These are phyloP conservation scores for Aspergillus persii DNA, from an alignment of 2,329 filamentous ascomycete genomes.

Conservation along the genomic window DNA sequence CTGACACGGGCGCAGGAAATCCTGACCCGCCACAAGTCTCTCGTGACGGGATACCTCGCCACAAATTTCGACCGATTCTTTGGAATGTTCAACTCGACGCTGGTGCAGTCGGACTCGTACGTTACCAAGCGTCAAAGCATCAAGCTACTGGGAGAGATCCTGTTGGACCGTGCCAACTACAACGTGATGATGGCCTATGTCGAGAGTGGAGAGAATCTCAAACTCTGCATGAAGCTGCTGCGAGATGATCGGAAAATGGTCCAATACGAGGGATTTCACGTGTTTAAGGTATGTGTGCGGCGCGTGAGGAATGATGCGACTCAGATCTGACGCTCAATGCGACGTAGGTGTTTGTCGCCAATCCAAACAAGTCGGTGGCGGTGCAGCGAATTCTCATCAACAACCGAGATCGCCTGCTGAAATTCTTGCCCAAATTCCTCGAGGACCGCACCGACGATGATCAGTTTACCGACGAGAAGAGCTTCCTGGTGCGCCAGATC, in stretches of 20 bases:
- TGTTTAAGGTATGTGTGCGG: constrained; percentile 70
- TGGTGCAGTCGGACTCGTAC: constrained; percentile 91
- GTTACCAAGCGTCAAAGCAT: constrained; percentile 98
- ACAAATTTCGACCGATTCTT: constrained; percentile 96
- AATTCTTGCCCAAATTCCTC: constrained; percentile 86
- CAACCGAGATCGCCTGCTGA: constrained; percentile 87
- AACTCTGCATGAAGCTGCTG: constrained; percentile 96
- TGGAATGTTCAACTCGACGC: constrained; percentile 77
- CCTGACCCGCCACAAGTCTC: constrained; percentile 86
- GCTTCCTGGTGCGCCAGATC: constrained; percentile 95
- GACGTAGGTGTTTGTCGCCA: constrained; percentile 83
- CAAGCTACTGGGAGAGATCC: constrained; percentile 90
- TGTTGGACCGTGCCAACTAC: constrained; percentile 94
- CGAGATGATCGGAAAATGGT: constrained; percentile 98
- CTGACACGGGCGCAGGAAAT: constrained; percentile 64
- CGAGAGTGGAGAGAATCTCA: constrained; percentile 90
- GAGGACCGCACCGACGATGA: constrained; percentile 96
- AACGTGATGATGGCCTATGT: constrained; percentile 98
- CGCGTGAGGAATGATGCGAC: background rate
- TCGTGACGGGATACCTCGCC: constrained; percentile 82
- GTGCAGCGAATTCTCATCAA: constrained; percentile 95
- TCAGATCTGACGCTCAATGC: constrained; percentile 26
- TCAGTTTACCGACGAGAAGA: constrained; percentile 97
- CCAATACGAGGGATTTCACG: constrained; percentile 98
- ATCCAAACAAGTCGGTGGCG: constrained; percentile 94